These are phyloP conservation scores for cucumber (Cucumis sativus) DNA, from an alignment of 306 rosid genomes.

Conservation along the genomic window DNA sequence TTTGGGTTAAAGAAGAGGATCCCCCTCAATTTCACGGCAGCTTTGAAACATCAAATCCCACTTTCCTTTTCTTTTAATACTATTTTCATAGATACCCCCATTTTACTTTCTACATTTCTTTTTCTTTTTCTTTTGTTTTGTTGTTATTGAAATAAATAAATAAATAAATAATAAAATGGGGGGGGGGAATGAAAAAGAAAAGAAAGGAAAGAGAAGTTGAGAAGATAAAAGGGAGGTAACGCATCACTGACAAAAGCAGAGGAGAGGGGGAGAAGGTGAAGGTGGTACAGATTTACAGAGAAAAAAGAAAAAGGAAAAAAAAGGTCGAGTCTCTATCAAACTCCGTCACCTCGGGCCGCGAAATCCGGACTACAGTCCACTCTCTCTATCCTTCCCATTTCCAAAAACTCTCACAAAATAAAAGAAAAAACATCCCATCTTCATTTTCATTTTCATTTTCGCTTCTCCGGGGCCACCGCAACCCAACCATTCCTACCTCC, in stretches of 20 bases:
- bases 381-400: background rate
- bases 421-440: no score
- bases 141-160: no score
- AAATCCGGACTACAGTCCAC: slow-evolving; percentile 14
- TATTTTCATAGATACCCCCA: background rate
- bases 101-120: background rate
- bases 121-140: background rate
- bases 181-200: no score
- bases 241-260: slow-evolving; percentile 10
- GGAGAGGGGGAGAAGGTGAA: background rate
- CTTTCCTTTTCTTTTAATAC: background rate
- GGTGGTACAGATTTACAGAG: no score
- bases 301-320: background rate
- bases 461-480: no score
- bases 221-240: slow-evolving; percentile 4
- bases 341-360: slow-evolving; percentile 10
- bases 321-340: slow-evolving; percentile 6
- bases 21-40: slow-evolving; percentile 8
- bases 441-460: no score
- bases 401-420: no score
- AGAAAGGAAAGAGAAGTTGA: no score
- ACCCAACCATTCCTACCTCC: no score
- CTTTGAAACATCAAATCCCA: slow-evolving; percentile 1
- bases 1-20: slow-evolving; percentile 2
- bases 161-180: no score